These are phyloP conservation scores for Neurospora tetraspora DNA, from an alignment of 495 filamentous ascomycete genomes.

Conservation along the genomic window DNA sequence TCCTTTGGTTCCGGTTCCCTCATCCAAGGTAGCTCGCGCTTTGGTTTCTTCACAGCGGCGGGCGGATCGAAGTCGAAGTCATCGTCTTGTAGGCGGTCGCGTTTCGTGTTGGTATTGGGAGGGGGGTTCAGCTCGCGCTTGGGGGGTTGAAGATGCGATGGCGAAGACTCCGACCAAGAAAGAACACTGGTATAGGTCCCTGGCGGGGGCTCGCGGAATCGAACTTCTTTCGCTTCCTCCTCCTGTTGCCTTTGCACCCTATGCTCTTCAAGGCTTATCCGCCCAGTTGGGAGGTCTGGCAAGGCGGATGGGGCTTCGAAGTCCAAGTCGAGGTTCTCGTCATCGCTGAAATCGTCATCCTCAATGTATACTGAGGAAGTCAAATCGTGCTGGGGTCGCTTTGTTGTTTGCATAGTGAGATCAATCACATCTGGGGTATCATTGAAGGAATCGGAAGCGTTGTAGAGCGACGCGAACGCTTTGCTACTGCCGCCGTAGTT, in stretches of 20 bases:
- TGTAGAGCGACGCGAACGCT: constrained; percentile 30
- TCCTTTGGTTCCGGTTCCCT: constrained; percentile 4
- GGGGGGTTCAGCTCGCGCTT: background rate
- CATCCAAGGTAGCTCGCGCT: constrained; percentile 26
- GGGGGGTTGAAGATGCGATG: constrained; percentile 17
- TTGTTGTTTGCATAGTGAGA: background rate
- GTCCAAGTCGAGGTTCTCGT: constrained; percentile 54
- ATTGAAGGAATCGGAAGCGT: constrained; percentile 33
- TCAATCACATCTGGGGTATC: constrained; percentile 19
- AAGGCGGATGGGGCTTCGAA: constrained; percentile 39
- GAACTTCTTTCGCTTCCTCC: background rate
- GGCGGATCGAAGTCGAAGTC: constrained; percentile 1
- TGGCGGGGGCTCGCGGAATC: constrained; percentile 2
- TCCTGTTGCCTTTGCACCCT: background rate
- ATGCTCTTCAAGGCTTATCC: constrained; percentile 5
- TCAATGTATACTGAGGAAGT: constrained; percentile 37
- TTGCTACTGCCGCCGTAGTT: constrained; percentile 4
- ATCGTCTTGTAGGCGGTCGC: constrained; percentile 17
- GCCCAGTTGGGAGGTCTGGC: constrained; percentile 22
- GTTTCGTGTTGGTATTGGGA: constrained; percentile 20
- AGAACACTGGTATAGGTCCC: constrained; percentile 11
- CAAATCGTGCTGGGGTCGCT: constrained; percentile 6
- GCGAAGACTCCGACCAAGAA: constrained; percentile 26
- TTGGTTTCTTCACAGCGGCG: constrained; percentile 19
- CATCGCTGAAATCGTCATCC: constrained; percentile 62